phyloP scores from a whole-genome alignment of 2,329 filamentous ascomycete species.

The Seiridium cupressi region DNA sequence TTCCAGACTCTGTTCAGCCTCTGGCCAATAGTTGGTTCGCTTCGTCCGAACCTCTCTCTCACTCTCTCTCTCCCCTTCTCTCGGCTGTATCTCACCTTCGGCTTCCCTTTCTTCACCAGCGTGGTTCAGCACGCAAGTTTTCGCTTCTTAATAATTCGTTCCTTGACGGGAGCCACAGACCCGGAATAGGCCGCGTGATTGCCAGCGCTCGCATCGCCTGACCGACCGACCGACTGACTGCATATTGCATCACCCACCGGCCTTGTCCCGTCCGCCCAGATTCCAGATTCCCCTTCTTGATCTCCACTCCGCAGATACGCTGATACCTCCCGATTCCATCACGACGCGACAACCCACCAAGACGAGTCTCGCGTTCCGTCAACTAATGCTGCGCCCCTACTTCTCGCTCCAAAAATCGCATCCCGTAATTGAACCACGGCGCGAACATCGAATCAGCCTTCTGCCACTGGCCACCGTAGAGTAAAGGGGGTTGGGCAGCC shows the following conservation, averaged over 20 bases:
- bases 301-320: constrained; percentile 8
- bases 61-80: not conserved
- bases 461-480: constrained; percentile 18
- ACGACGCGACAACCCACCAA: constrained; percentile 8
- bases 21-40: not conserved
- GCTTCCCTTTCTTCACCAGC: not conserved
- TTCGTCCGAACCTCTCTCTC: constrained; percentile 1
- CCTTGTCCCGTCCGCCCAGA: not conserved
- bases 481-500: constrained; percentile 24
- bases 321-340: constrained; percentile 8
- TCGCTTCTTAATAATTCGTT: not conserved
- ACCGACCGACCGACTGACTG: not conserved
- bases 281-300: not conserved
- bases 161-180: not conserved
- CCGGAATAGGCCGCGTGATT: not conserved
- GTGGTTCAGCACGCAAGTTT: not conserved
- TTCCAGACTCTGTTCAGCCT: constrained; percentile 34
- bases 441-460: constrained; percentile 15
- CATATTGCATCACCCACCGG: not conserved
- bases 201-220: not conserved
- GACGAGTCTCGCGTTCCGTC: constrained; percentile 4
- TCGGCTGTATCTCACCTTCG: not conserved
- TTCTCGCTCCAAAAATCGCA: not conserved
- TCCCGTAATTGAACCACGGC: constrained; percentile 14
- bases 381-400: not conserved